Evolutionary conservation across 2,329 filamentous ascomycete species (phyloP).

Genomic region (Diaporthe eres): DNA sequence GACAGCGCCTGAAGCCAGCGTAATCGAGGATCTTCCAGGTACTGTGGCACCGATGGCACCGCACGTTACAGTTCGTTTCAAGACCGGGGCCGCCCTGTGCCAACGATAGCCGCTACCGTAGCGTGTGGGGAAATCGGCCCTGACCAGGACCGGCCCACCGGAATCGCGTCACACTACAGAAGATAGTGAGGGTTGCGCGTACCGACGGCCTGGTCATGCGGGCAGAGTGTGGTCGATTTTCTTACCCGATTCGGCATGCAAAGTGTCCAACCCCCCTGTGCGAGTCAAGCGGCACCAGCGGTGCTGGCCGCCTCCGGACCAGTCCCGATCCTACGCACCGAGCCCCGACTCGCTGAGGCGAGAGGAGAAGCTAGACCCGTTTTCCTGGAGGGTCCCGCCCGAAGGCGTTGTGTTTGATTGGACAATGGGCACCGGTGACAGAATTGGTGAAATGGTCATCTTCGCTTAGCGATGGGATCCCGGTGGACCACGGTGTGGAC

Average conservation of each 20-base stretch:
- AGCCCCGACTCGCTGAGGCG: not conserved
- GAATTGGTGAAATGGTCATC: not conserved
- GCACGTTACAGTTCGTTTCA: not conserved
- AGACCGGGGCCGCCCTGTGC: not conserved
- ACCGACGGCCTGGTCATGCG: not conserved
- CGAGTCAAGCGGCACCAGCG: slow-evolving; percentile 28
- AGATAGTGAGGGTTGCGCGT: not conserved
- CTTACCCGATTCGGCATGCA: not conserved
- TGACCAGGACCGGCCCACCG: not conserved
- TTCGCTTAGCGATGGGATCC: not conserved
- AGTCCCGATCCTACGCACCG: not conserved
- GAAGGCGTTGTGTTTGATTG: not conserved
- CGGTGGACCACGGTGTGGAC: not conserved
- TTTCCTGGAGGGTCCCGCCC: not conserved
- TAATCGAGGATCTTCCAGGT: not conserved
- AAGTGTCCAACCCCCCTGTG: not conserved
- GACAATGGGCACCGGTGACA: not conserved
- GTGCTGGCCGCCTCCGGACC: slow-evolving; percentile 9
- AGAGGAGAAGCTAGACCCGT: not conserved
- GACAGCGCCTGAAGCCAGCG: not conserved
- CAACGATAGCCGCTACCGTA: not conserved
- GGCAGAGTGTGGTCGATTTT: slow-evolving; percentile 11
- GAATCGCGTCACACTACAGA: not conserved
- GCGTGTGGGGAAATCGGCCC: slow-evolving; percentile 2
- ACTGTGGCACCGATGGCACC: not conserved